Percentiles rank a stretch among this genome's conserved stretches.
Conservation (phyloP, 495 filamentous ascomycete species). For the Daldinia loculata region DNA sequence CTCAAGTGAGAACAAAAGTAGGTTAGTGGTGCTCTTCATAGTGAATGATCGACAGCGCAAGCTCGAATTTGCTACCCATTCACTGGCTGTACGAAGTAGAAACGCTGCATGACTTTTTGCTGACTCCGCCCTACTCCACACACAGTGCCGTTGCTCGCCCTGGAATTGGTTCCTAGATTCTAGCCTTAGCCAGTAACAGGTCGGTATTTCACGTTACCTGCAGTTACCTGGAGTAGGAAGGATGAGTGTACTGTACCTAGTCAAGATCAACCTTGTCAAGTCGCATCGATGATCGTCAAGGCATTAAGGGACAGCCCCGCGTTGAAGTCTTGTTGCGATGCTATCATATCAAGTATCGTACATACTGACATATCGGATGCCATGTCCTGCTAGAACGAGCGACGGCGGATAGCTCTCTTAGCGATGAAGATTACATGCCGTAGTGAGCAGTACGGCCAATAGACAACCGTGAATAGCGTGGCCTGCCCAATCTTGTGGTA, state of each 20-base stretch:
- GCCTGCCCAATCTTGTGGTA: not conserved
- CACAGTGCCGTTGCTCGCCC: constrained; percentile 29
- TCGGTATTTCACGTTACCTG: constrained; percentile 29
- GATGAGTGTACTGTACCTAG: constrained; percentile 30
- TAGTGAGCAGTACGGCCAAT: not conserved
- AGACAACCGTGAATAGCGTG: not conserved
- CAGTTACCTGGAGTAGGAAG: constrained; percentile 26
- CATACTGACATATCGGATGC: constrained; percentile 5
- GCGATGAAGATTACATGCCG: not conserved
- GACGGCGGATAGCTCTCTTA: not conserved
- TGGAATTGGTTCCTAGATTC: constrained; percentile 33
- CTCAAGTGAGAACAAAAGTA: constrained; percentile 33
- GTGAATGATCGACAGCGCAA: constrained; percentile 35
- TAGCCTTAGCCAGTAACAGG: constrained; percentile 31
- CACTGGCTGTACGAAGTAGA: constrained; percentile 27
- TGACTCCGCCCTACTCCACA: constrained; percentile 39
- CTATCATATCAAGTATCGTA: constrained; percentile 5
- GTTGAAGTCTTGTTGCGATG: constrained; percentile 28
- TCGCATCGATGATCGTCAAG: constrained; percentile 37
- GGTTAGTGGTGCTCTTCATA: constrained; percentile 21
- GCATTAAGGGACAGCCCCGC: constrained; percentile 39
- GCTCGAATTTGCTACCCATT: constrained; percentile 32
- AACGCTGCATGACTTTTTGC: constrained; percentile 43
- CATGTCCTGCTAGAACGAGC: not conserved
- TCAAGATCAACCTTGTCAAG: constrained; percentile 29